Percentiles rank a stretch among this genome's conserved stretches.
phyloP scores from a whole-genome alignment of 768 basidiomycete species.

The Boletus fagicola region DNA sequence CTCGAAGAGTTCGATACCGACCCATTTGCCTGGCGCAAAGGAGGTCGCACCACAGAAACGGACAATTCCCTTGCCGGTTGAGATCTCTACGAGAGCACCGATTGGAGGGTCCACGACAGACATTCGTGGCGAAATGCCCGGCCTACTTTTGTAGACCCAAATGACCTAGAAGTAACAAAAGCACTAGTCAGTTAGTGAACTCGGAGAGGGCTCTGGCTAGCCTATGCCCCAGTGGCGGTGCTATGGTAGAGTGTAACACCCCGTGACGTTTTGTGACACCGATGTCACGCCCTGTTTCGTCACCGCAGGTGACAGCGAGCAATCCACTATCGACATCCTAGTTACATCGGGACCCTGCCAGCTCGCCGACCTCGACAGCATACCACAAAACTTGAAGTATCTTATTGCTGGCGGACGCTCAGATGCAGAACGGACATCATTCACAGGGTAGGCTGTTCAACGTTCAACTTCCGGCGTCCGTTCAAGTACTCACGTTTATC shows the following conservation, averaged over 20 bases:
- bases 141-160: background rate
- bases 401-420: background rate
- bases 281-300: constrained; percentile 10
- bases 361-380: constrained; percentile 2
- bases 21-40: constrained; percentile 90
- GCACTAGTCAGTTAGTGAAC: background rate
- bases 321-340: background rate
- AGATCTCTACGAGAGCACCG: constrained; percentile 76
- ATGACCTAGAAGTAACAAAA: background rate
- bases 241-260: background rate
- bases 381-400: background rate
- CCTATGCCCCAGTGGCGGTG: constrained; percentile 18
- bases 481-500: constrained; percentile 1
- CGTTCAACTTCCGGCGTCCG: background rate
- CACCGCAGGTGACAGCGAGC: constrained; percentile 11
- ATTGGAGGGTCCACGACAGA: constrained; percentile 45
- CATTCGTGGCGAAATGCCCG: constrained; percentile 27
- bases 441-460: constrained; percentile 20
- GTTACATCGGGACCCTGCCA: constrained; percentile 1
- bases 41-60: constrained; percentile 82
- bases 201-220: too few relatives aligned
- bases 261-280: constrained; percentile 9
- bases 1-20: constrained; percentile 86
- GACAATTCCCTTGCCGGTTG: constrained; percentile 80
- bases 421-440: constrained; percentile 34